phyloP scores from a whole-genome alignment of 23 red algal species.

The Cyanidioschyzon merolae region DNA sequence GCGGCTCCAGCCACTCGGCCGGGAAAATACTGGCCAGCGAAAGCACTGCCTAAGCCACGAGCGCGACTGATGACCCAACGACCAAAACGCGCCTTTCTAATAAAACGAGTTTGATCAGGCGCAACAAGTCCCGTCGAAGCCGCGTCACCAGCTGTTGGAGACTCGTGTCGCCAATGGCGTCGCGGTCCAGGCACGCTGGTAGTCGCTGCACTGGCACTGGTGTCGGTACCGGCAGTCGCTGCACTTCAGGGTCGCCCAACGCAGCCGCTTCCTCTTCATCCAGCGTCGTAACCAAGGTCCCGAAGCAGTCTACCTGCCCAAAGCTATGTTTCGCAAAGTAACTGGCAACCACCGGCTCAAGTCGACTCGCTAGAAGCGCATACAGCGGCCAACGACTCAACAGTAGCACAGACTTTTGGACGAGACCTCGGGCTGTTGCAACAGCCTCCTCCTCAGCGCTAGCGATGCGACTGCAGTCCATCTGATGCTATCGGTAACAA shows the following conservation, averaged over 20 bases:
- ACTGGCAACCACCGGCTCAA: background rate
- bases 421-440: background rate
- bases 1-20: background rate
- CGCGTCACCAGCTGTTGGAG: background rate
- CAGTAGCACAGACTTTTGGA: background rate
- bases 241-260: no score
- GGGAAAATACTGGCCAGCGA: background rate
- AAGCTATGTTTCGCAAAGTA: constrained; percentile 4
- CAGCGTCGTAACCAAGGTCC: background rate
- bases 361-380: background rate
- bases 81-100: background rate
- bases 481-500: background rate
- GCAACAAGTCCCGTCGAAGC: background rate
- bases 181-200: background rate
- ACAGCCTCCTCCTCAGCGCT: background rate
- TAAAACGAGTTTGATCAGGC: constrained; percentile 7
- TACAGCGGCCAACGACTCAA: constrained; percentile 11
- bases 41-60: background rate
- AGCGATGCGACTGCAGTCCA: background rate
- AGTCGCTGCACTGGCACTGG: no score
- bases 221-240: no score
- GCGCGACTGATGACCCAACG: background rate
- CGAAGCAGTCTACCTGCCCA: background rate
- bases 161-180: background rate
- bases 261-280: background rate